Base-by-base conservation (phyloP, 23 red algal genomes). In the Agarophyton chilense region DNA sequence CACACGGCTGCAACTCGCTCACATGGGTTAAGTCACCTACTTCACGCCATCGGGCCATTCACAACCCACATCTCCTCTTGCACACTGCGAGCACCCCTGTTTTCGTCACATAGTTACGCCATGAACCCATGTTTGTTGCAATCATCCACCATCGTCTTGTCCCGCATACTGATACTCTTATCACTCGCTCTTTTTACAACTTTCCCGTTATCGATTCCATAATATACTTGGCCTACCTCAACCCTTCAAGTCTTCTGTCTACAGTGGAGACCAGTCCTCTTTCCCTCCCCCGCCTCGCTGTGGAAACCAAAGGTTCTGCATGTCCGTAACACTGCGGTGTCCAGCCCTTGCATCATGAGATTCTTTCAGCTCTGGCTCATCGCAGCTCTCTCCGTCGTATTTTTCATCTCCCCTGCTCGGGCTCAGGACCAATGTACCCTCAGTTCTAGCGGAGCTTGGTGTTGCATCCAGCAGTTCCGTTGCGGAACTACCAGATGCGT, bases 371-470 rank as follows among this genome's bases (percentile, higher is more conserved):
- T 46, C 43, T 49, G 2, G 25, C 29, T 49, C 21, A 9, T 74
- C 43, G 68, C 24, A 6, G 43, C 41, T 17, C 41, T 74, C 24
- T 25, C 40, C 24, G 34, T 49, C 60, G 60, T 36, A 29, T 4
- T 65, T 38, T 65, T 17, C 35, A 65, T 65, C 21, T 46, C 41
- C 26, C 25, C 68, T n/a, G 68, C 25, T 74, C 10, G 47, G 2
- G 68, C 24, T 32, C 40, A 43, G 40, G 55, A 56, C 22, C 64
- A 74, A 72, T 86, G 82, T 63, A 51, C 65, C 82, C 22, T 44
- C 12, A 86, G 82, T 56, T 28, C 64, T 32, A 86, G 82, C 49
- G 82, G 82, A 70, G 82, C 82, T 51, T 40, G 62, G 47, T 86
- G 82, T 45, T 86, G 82, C 36, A 8, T 28, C 8, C n/a, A 57